Base-by-base conservation (phyloP, 2,329 filamentous ascomycete species). In the Leptodontidium sp. region DNA sequence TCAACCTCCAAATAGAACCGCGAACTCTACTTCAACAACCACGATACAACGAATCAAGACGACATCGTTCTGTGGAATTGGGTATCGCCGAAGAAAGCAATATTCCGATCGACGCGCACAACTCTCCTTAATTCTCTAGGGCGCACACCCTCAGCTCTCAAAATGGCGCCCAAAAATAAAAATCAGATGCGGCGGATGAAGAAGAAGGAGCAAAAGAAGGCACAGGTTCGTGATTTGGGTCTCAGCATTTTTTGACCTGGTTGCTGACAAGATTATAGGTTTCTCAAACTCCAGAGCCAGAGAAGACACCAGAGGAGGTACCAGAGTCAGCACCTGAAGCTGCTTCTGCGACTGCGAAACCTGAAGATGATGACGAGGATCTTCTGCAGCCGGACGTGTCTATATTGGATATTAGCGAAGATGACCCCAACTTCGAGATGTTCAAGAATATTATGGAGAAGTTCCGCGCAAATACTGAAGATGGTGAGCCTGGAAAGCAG, bases 161-260 rank as follows among this genome's bases (percentile, higher is more conserved):
- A 80, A 78, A 91, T 90, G 88, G 88, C 87, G 77, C 81, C 85
- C 74, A 61, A 64, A 58, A 97, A 95, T 17, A 98, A 98, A 85
- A 98, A 98, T 82, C 93, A 97, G 82, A 91, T 94, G 84, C 89
- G 94, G 80, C 90, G 95, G 80, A 92, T 93, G 61, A 94, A 95
- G 85, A 97, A 96, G 88, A 98, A 97, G 90, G 92, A 93, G 76
- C 89, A 93, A 79, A 97, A 97, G 83, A 90, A 90, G 74, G 82
- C 87, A 79, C 83, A 89, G 75, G 87, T 88, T 65, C 72, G 80
- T 73, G 35, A 29, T 21, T 9, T 12, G 2, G 21, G 21, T 53
- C 1, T 35, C 17, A 59, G 1, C 21, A 35, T 29, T n/a, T 47
- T 38, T n/a, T 14, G n/a, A 32, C 21, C 15, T 21, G 21, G 8